These are phyloP conservation scores for Tephrocybe rancida DNA, from an alignment of 768 basidiomycete species.

Conservation along the genomic window DNA sequence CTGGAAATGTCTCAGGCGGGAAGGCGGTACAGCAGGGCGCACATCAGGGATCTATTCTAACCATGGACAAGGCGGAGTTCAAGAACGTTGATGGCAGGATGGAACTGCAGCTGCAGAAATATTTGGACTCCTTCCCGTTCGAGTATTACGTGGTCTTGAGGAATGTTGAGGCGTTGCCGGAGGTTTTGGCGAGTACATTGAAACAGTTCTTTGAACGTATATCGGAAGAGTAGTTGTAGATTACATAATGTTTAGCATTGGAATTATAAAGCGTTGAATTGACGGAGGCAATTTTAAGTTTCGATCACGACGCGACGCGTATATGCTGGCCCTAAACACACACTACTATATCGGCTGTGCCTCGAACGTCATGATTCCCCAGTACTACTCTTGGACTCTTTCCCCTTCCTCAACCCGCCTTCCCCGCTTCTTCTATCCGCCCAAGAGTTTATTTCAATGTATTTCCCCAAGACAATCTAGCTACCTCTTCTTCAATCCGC, in stretches of 20 bases:
- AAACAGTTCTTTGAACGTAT: slow-evolving; percentile 91
- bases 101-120: slow-evolving; percentile 87
- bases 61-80: slow-evolving; percentile 92
- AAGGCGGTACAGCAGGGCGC: slow-evolving; percentile 20
- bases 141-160: slow-evolving; percentile 95
- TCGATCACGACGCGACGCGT: not conserved
- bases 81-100: slow-evolving; percentile 77
- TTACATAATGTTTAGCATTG: too few relatives aligned
- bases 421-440: too few relatives aligned
- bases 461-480: too few relatives aligned
- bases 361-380: too few relatives aligned
- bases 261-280: too few relatives aligned
- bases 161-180: slow-evolving; percentile 88
- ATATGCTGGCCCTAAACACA: too few relatives aligned
- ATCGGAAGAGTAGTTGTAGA: slow-evolving; percentile 59
- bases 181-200: slow-evolving; percentile 84
- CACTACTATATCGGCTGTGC: too few relatives aligned
- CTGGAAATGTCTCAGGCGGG: slow-evolving; percentile 15
- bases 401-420: too few relatives aligned
- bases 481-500: too few relatives aligned
- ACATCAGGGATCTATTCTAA: slow-evolving; percentile 78
- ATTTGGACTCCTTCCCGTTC: slow-evolving; percentile 96
- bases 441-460: too few relatives aligned
- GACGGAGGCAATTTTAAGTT: not conserved
- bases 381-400: too few relatives aligned